A percentile compares a stretch with the other conserved stretches of the same genome.
phyloP scores from a whole-genome alignment of 2,329 filamentous ascomycete genomes.

The Exophiala oligosperma region DNA sequence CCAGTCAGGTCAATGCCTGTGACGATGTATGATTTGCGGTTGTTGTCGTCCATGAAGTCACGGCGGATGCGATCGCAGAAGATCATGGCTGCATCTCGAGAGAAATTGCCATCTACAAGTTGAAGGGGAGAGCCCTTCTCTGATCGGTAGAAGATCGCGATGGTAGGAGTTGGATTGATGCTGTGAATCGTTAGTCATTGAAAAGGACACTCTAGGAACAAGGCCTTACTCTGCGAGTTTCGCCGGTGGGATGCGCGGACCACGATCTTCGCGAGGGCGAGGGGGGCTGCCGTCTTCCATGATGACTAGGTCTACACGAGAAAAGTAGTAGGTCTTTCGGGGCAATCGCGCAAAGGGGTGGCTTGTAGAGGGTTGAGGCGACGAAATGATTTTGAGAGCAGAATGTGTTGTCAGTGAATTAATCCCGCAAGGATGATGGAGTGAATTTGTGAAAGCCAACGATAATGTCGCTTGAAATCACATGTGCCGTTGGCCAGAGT shows the following conservation, averaged over 20 bases:
- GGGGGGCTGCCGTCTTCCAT: conserved; percentile 16
- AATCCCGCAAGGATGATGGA: too few species aligned
- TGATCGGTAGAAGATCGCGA: conserved; percentile 23
- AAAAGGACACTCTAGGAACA: not conserved
- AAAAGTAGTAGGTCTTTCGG: not conserved
- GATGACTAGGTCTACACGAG: not conserved
- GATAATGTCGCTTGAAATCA: too few species aligned
- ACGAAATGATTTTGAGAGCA: too few species aligned
- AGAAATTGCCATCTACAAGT: conserved; percentile 17
- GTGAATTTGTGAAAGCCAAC: too few species aligned
- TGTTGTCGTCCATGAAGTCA: conserved; percentile 21
- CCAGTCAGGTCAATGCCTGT: conserved; percentile 15
- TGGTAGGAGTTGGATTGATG: conserved; percentile 18
- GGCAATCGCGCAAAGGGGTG: too few species aligned
- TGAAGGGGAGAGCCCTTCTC: conserved; percentile 8
- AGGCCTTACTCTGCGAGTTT: conserved; percentile 19
- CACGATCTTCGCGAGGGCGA: conserved; percentile 20
- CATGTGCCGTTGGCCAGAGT: too few species aligned
- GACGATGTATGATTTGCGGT: conserved; percentile 24
- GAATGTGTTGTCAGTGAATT: too few species aligned
- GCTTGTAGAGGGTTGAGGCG: too few species aligned
- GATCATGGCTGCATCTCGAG: conserved; percentile 23
- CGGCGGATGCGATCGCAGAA: conserved; percentile 24
- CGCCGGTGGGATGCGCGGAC: conserved; percentile 22
- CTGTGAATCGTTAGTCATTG: conserved; percentile 1